Base-by-base conservation (phyloP, 192 early-diverging fungal species). In the Dissophora ornata region DNA sequence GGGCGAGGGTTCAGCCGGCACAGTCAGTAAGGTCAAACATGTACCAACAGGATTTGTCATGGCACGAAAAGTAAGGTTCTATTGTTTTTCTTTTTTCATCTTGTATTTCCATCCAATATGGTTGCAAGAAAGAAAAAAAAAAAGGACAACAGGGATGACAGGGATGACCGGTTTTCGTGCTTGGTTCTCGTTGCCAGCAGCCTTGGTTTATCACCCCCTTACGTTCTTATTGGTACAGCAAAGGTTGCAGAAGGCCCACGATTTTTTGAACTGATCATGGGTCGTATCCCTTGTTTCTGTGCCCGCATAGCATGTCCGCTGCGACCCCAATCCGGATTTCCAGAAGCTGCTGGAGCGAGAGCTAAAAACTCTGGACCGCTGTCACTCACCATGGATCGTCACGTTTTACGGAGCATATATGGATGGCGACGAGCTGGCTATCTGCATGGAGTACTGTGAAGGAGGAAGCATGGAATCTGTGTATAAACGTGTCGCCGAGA, bases 371-470 rank as follows among this genome's bases (percentile, higher is more conserved):
- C 79, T 99, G 60, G 90, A 92, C 49, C 90, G 90, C 41, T 98
- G 97, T 81, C 86, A 93, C 68, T 95, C 93, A 34, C 92, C 93
- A 19, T 93, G 95, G 71, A 97, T 98, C 56, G 96, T 99, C 0
- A 90, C 92, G 25, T 99, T 91, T 73, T 98, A 92, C 67, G 98
- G 98, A 30, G 94, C 95, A n/a, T 97, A 92, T 63, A 82, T 93
- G 46, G 87, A 93, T 42, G 93, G 93, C n/a, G 91, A 88, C 61
- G 89, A 90, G 52, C 84, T 99, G 6, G 93, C 91, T 10, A 95
- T 99, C 46, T 97, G 94, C 79, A 97, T 99, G 93, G 98, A 98
- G 83, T 97, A 92, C 75, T 95, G 95, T 83, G 92, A 94, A 78
- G 88, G 91, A 11, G 97, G 98, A 38, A 96, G 94, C 56, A 86